A percentile compares a stretch with the other conserved stretches of the same genome.
Conservation (phyloP, 2,329 filamentous ascomycete genomes). For the Magnaporthiopsis poae region DNA sequence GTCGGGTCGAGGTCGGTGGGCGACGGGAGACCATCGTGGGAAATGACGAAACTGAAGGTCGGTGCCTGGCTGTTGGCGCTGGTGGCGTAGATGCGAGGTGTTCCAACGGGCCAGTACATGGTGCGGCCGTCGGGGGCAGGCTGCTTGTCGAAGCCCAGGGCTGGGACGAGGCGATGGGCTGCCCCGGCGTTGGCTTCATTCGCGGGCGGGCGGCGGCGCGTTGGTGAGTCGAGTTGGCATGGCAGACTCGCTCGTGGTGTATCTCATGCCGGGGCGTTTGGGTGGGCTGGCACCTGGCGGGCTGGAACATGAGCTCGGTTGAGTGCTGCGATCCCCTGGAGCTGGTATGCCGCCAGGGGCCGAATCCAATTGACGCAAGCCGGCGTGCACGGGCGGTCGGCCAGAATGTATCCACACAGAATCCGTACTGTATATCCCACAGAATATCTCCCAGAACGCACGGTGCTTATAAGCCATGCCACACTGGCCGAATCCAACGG, state of each 20-base stretch:
- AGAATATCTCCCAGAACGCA: not conserved
- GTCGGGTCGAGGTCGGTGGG: slow-evolving; percentile 19
- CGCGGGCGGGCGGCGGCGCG: slow-evolving; percentile 9
- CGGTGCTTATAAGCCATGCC: not conserved
- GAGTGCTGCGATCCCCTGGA: not conserved
- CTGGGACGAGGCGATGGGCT: not conserved
- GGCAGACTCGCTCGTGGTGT: not conserved
- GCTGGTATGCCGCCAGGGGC: not conserved
- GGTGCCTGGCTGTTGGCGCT: slow-evolving; percentile 55
- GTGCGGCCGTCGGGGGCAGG: slow-evolving; percentile 13
- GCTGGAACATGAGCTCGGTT: not conserved
- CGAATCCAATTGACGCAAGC: not conserved
- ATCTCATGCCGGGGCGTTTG: not conserved
- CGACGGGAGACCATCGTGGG: slow-evolving; percentile 49
- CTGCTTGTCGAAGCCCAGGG: slow-evolving; percentile 15
- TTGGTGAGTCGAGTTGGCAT: slow-evolving; percentile 6
- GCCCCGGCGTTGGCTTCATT: slow-evolving; percentile 16
- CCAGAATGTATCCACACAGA: not conserved
- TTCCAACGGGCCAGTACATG: slow-evolving; percentile 90
- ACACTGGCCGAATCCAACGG: not conserved
- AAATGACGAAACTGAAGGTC: slow-evolving; percentile 40
- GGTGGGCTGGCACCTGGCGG: no score
- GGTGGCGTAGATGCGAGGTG: slow-evolving; percentile 72
- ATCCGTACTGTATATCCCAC: not conserved
- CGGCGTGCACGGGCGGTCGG: not conserved